phyloP scores from a whole-genome alignment of 2,329 filamentous ascomycete species.

The Akanthomyces dipterigenus region DNA sequence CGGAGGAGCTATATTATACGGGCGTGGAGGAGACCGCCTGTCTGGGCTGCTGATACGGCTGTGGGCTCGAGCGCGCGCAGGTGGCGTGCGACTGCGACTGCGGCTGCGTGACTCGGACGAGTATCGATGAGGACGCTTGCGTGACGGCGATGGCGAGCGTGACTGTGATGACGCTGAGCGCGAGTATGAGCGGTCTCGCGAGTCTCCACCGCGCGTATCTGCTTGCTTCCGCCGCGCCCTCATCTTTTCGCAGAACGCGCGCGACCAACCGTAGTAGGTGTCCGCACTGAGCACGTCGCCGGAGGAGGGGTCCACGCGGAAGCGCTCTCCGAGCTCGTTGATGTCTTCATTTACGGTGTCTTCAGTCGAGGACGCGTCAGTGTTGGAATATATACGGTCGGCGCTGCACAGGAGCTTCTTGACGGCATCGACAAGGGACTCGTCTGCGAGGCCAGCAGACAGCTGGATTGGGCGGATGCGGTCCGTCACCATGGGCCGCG shows the following conservation, averaged over 20 bases:
- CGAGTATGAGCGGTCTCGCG: slow-evolving; percentile 26
- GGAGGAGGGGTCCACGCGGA: slow-evolving; percentile 59
- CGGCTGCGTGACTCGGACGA: slow-evolving; percentile 20
- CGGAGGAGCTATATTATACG: slow-evolving; percentile 20
- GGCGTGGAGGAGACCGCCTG: slow-evolving; percentile 25
- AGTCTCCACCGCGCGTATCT: slow-evolving; percentile 6
- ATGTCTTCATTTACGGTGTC: slow-evolving; percentile 44
- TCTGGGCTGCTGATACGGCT: slow-evolving; percentile 22
- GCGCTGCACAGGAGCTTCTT: slow-evolving; percentile 63
- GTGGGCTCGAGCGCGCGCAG: slow-evolving; percentile 21
- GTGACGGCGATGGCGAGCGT: slow-evolving; percentile 25
- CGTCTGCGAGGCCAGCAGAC: slow-evolving; percentile 59
- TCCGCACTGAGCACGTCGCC: slow-evolving; percentile 59
- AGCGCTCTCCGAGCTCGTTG: slow-evolving; percentile 67
- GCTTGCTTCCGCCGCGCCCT: slow-evolving; percentile 34
- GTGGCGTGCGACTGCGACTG: slow-evolving; percentile 20
- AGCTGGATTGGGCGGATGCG: slow-evolving; percentile 68
- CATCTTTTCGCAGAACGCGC: slow-evolving; percentile 74
- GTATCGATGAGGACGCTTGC: slow-evolving; percentile 23
- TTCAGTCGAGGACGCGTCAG: slow-evolving; percentile 16
- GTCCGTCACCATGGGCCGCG: slow-evolving; percentile 63
- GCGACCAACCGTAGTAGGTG: slow-evolving; percentile 86
- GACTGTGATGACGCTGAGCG: slow-evolving; percentile 20
- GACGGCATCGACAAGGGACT: slow-evolving; percentile 59
- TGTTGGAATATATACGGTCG: slow-evolving; percentile 58